phyloP scores from a whole-genome alignment of 2,329 filamentous ascomycete genomes.

The Fusarium paranaense region DNA sequence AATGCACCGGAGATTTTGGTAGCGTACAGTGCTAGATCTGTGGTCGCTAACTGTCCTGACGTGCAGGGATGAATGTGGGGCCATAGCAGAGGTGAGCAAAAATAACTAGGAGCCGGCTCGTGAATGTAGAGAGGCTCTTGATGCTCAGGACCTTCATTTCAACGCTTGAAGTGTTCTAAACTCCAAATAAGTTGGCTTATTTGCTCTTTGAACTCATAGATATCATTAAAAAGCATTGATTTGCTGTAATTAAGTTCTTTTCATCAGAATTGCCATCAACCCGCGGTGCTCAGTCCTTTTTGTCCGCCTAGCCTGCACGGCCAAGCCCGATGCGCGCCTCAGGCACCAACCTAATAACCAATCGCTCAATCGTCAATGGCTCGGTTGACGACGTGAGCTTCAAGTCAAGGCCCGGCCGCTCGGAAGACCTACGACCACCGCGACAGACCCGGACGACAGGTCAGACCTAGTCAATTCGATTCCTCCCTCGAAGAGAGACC shows the following conservation, averaged over 20 bases:
- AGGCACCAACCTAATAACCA: slow-evolving; percentile 43
- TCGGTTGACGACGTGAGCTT: slow-evolving; percentile 42
- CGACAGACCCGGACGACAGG: slow-evolving; percentile 33
- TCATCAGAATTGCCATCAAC: not conserved
- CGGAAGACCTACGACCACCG: slow-evolving; percentile 31
- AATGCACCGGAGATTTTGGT: slow-evolving; percentile 1
- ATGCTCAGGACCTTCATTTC: not conserved
- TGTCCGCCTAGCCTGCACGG: not conserved
- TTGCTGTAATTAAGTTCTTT: not conserved
- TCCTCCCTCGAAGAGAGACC: slow-evolving; percentile 9
- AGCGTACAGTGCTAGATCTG: slow-evolving; percentile 8
- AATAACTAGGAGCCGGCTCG: not conserved
- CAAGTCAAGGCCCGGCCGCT: slow-evolving; percentile 42
- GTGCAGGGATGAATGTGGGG: slow-evolving; percentile 34
- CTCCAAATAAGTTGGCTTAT: not conserved
- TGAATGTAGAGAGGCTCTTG: not conserved
- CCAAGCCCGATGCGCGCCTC: slow-evolving; percentile 23
- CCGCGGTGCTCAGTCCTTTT: not conserved
- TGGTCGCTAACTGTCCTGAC: slow-evolving; percentile 7
- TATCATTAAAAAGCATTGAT: not conserved
- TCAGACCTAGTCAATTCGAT: slow-evolving; percentile 42
- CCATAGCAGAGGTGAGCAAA: not conserved
- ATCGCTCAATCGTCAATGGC: slow-evolving; percentile 46
- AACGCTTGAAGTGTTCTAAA: not conserved
- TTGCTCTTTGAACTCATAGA: rapidly evolving